Percentiles rank a stretch among this genome's conserved stretches.
Evolutionary conservation across 768 basidiomycete species (phyloP).

Genomic region (Neoboletus magnificus): DNA sequence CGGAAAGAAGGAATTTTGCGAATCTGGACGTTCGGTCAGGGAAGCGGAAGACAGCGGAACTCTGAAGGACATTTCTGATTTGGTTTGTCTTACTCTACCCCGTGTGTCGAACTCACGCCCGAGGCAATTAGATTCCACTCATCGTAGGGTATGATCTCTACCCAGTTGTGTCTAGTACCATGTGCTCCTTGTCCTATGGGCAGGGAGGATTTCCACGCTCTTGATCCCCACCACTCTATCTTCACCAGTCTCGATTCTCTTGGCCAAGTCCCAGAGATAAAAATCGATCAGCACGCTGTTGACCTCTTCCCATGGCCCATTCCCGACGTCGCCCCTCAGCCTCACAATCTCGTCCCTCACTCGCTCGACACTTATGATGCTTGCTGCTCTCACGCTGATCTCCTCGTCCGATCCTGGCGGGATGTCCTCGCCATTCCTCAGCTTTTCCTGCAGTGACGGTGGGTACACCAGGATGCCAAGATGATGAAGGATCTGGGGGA

Average conservation of each 20-base stretch:
- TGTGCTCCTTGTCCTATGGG: constrained; percentile 77
- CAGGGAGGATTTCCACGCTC: constrained; percentile 56
- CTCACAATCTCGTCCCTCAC: constrained; percentile 57
- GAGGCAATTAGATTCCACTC: constrained; percentile 8
- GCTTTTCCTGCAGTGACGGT: constrained; percentile 47
- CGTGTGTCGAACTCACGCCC: neutral
- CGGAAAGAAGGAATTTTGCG: constrained; percentile 25
- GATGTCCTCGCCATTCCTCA: constrained; percentile 45
- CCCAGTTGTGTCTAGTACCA: constrained; percentile 60
- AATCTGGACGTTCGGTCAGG: constrained; percentile 8
- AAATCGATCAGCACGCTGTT: constrained; percentile 88
- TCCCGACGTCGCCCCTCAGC: constrained; percentile 29
- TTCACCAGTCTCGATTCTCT: constrained; percentile 62
- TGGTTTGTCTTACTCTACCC: neutral
- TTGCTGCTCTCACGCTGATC: constrained; percentile 74
- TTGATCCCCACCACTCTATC: constrained; percentile 58
- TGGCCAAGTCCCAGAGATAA: constrained; percentile 86
- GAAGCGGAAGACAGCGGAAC: neutral
- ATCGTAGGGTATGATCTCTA: constrained; percentile 11
- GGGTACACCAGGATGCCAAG: constrained; percentile 75
- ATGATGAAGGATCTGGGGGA: constrained; percentile 88
- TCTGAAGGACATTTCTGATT: neutral
- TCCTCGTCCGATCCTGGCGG: constrained; percentile 64
- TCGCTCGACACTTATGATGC: constrained; percentile 75
- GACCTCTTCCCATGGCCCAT: constrained; percentile 27